Base-by-base conservation (phyloP, 2,329 filamentous ascomycete species). In the Microcyclospora pomicola region DNA sequence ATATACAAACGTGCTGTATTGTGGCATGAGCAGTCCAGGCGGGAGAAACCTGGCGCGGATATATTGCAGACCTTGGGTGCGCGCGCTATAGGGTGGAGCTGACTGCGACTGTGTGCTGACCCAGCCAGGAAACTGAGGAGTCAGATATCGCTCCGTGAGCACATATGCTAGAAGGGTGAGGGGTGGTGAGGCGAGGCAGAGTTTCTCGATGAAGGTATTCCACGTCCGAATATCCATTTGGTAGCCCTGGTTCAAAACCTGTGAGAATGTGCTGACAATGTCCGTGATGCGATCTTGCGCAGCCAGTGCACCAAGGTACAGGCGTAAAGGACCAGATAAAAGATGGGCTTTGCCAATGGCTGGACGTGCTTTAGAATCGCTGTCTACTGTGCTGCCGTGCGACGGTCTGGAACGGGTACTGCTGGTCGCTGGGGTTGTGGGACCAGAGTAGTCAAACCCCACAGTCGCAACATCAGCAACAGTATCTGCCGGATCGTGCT, bases 81-180 rank as follows among this genome's bases (percentile, higher is more conserved):
- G 38, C 28, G 27, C 49, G 42, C 41, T 48, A 42, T 38, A 56
- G 32, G 27, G 57, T 47, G 40, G 49, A 11, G 37, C 42, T 5
- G 5, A 5, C 12, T 6, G 30, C 12, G 30, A 31, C 5, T 6
- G 4, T 15, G 4, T 12, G 45, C 37, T 35, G 49, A 53, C 24
- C 83, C 86, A 95, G 15, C 85, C 84, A 9, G 73, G 72, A 72
- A 86, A 94, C 27, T 73, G 68, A 1, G 73, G 69, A 72, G 94
- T 92, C 39, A 96, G 76, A 42, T 75, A 73, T 16, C 68, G 62
- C 62, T 96, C 88, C 54, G 82, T 88, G 36, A 78, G 61, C 15
- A 63, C 55, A 60, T 91, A 93, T 29, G 86, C 86, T 14, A 79
- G 67, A 34, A 73, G 61, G 49, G 72, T 70, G 33, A 71, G 67